Evolutionary conservation across 2,329 filamentous ascomycete species (phyloP).

Genomic region (Myriosclerotinia duriaeana): DNA sequence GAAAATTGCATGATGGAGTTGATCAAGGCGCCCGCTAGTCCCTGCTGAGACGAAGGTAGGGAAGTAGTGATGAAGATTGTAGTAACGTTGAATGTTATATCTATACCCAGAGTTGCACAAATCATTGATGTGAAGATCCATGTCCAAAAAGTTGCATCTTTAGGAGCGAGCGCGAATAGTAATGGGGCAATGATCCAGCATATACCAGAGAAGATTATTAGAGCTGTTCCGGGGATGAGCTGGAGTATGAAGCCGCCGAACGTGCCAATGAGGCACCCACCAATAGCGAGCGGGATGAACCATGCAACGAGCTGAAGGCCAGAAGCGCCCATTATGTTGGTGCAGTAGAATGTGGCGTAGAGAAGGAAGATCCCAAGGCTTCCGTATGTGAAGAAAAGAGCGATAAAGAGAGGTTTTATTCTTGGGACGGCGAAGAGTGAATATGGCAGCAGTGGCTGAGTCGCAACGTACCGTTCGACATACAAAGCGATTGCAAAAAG

Average conservation of each 20-base stretch:
- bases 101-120: conserved; percentile 66
- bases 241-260: conserved; percentile 55
- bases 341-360: conserved; percentile 65
- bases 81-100: conserved; percentile 70
- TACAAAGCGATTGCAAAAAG: conserved; percentile 61
- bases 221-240: conserved; percentile 49
- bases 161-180: conserved; percentile 55
- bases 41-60: conserved; percentile 62
- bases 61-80: conserved; percentile 74
- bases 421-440: conserved; percentile 67
- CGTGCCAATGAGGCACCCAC: conserved; percentile 59
- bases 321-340: conserved; percentile 51
- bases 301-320: conserved; percentile 60
- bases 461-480: conserved; percentile 69
- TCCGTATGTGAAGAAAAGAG: conserved; percentile 65
- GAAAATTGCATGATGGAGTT: conserved; percentile 44
- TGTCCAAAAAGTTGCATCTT: conserved; percentile 52
- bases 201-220: conserved; percentile 51
- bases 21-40: conserved; percentile 66
- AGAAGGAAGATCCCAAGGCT: conserved; percentile 65
- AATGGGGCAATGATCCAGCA: conserved; percentile 50
- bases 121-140: conserved; percentile 69
- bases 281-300: conserved; percentile 56
- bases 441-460: conserved; percentile 64
- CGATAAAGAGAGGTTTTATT: conserved; percentile 61